These are phyloP conservation scores for Hymenoscyphus fructigenus DNA, from an alignment of 2,329 filamentous ascomycete genomes.

Conservation along the genomic window DNA sequence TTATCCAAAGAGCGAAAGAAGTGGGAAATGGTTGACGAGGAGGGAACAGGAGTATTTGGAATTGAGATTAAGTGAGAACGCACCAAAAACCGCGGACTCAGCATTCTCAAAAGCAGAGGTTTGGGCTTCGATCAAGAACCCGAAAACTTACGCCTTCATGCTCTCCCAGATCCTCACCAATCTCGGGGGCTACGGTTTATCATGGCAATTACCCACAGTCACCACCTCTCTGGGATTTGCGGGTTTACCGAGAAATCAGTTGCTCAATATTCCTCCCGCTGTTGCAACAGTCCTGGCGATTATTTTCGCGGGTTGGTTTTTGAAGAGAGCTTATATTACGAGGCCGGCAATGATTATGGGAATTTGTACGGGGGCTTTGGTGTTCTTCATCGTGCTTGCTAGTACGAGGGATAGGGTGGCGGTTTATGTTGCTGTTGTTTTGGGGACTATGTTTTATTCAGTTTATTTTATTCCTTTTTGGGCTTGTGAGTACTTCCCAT, in stretches of 20 bases:
- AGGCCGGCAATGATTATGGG: slow-evolving; percentile 43
- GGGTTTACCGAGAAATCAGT: slow-evolving; percentile 43
- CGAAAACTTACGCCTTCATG: slow-evolving; percentile 40
- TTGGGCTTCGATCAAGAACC: slow-evolving; percentile 37
- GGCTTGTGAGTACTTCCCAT: slow-evolving; percentile 36
- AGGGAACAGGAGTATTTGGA: slow-evolving; percentile 43
- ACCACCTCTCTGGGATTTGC: slow-evolving; percentile 45
- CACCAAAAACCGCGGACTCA: slow-evolving; percentile 40
- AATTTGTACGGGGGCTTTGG: slow-evolving; percentile 42
- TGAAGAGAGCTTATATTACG: slow-evolving; percentile 41
- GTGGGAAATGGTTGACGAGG: slow-evolving; percentile 39
- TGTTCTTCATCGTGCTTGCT: slow-evolving; percentile 47
- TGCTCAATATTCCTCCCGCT: slow-evolving; percentile 47
- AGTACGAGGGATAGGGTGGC: slow-evolving; percentile 39
- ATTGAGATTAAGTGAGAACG: slow-evolving; percentile 40
- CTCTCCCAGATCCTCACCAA: slow-evolving; percentile 41
- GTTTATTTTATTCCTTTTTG: slow-evolving; percentile 48
- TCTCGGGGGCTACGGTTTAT: slow-evolving; percentile 43
- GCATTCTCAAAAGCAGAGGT: slow-evolving; percentile 40
- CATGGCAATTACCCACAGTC: slow-evolving; percentile 44
- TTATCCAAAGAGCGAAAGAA: slow-evolving; percentile 43
- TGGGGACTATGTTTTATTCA: slow-evolving; percentile 46
- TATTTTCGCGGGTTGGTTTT: slow-evolving; percentile 42
- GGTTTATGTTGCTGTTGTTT: slow-evolving; percentile 45
- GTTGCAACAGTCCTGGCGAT: slow-evolving; percentile 42